phyloP scores from a whole-genome alignment of 345 rosid species.

The Populus ilicifolia region DNA sequence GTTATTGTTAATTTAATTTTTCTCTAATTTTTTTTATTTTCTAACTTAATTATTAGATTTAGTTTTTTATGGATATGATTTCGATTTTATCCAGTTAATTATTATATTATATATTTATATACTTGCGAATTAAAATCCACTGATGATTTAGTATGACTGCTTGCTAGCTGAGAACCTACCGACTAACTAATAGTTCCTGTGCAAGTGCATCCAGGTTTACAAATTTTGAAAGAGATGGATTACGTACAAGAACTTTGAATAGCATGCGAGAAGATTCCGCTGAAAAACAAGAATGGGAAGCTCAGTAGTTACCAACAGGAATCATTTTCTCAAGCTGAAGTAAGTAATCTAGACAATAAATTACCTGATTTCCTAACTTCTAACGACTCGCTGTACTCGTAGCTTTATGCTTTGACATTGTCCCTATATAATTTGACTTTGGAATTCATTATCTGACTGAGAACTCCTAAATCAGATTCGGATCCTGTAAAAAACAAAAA shows the following conservation, averaged over 20 bases:
- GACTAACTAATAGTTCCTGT: neutral
- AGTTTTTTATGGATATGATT: too few species aligned
- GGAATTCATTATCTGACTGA: slow-evolving; percentile 23
- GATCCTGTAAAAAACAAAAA: slow-evolving; percentile 7
- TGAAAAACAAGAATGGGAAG: neutral
- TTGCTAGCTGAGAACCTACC: too few species aligned
- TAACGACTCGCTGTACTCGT: neutral
- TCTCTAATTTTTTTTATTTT: too few species aligned
- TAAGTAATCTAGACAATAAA: neutral
- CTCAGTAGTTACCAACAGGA: neutral
- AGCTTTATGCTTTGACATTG: neutral
- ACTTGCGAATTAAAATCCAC: too few species aligned
- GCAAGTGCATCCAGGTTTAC: neutral
- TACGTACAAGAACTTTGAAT: neutral
- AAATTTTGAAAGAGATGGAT: neutral
- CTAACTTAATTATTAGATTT: too few species aligned
- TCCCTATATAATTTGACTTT: slow-evolving; percentile 1
- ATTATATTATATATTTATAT: too few species aligned
- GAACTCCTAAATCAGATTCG: slow-evolving; percentile 16
- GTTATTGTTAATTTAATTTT: too few species aligned
- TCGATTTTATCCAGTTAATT: too few species aligned
- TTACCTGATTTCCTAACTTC: neutral
- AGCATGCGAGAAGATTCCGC: neutral
- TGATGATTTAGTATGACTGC: too few species aligned
- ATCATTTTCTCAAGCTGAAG: neutral